Conservation (phyloP, 306 rosid genomes). For the Cucurbita ficifolia region DNA sequence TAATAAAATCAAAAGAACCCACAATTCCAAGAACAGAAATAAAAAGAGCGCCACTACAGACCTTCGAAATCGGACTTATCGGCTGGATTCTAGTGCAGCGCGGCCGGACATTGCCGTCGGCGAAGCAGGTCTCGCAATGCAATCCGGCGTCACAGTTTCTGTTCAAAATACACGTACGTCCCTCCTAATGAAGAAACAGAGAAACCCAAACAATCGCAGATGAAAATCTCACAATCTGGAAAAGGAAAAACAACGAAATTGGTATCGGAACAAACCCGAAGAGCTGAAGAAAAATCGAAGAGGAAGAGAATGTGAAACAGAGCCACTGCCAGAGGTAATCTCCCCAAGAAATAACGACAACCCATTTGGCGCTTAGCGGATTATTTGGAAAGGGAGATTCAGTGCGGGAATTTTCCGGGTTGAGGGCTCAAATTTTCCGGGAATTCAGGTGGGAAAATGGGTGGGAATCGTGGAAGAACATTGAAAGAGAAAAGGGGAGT, state of each 20-base stretch:
- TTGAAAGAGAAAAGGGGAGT: background rate
- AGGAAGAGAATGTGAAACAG: constrained; percentile 24
- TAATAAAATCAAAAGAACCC: background rate
- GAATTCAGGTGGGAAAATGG: background rate
- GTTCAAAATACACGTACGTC: constrained; percentile 34
- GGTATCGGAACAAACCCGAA: constrained; percentile 28
- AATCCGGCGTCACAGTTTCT: constrained; percentile 48
- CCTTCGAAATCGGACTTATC: constrained; percentile 49
- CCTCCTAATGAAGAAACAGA: constrained; percentile 36
- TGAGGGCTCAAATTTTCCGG: background rate
- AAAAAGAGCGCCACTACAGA: background rate
- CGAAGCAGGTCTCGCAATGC: constrained; percentile 79
- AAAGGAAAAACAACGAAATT: background rate
- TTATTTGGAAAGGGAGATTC: background rate
- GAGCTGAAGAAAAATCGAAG: constrained; percentile 37
- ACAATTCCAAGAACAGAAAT: background rate
- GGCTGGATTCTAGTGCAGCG: constrained; percentile 76
- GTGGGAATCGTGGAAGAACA: background rate
- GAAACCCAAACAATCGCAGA: background rate
- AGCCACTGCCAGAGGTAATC: constrained; percentile 6
- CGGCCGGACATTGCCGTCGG: constrained; percentile 50
- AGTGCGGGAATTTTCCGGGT: background rate
- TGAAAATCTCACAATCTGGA: too few relatives aligned
- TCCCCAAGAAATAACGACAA: constrained; percentile 18
- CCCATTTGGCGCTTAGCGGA: background rate